Conservation (phyloP, 1,284 basidiomycete genomes). For the Chondrostereum purpureum region DNA sequence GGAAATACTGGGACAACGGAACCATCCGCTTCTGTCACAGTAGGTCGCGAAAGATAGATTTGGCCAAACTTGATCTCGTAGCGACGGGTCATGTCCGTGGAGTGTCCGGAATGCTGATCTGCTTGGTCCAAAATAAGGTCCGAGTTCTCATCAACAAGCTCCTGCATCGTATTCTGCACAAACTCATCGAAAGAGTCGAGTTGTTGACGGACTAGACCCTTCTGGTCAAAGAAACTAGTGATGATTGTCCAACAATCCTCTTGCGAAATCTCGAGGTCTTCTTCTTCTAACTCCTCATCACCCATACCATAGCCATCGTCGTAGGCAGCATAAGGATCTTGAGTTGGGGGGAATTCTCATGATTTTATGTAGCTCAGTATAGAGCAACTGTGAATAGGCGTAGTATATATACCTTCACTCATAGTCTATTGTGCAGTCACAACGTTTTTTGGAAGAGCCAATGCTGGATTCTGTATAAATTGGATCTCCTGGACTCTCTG, state of each 20-base stretch:
- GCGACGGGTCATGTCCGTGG: slow-evolving; percentile 76
- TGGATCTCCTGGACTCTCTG: slow-evolving; percentile 50
- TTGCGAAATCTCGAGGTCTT: slow-evolving; percentile 63
- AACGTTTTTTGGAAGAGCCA: background rate
- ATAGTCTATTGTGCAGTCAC: slow-evolving; percentile 20
- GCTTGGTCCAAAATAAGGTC: slow-evolving; percentile 95
- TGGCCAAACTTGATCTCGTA: slow-evolving; percentile 98
- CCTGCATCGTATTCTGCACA: slow-evolving; percentile 99
- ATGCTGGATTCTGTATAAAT: too few species aligned
- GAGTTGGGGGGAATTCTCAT: slow-evolving; percentile 37
- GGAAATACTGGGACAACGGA: slow-evolving; percentile 91
- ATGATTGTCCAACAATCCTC: slow-evolving; percentile 97
- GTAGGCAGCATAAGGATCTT: slow-evolving; percentile 50
- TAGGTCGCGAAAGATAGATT: slow-evolving; percentile 93
- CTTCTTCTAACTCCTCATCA: slow-evolving; percentile 57
- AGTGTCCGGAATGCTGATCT: slow-evolving; percentile 88
- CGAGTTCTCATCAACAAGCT: slow-evolving; percentile 93
- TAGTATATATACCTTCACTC: slow-evolving; percentile 43
- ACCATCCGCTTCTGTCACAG: slow-evolving; percentile 94
- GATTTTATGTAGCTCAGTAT: background rate
- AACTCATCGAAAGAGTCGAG: slow-evolving; percentile 99
- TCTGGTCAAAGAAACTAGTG: slow-evolving; percentile 93
- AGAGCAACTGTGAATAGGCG: slow-evolving; percentile 8
- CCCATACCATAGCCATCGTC: slow-evolving; percentile 50
- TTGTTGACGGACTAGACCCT: slow-evolving; percentile 96